Base-by-base conservation (phyloP, 345 rosid genomes). In the Passiflora organensis region DNA sequence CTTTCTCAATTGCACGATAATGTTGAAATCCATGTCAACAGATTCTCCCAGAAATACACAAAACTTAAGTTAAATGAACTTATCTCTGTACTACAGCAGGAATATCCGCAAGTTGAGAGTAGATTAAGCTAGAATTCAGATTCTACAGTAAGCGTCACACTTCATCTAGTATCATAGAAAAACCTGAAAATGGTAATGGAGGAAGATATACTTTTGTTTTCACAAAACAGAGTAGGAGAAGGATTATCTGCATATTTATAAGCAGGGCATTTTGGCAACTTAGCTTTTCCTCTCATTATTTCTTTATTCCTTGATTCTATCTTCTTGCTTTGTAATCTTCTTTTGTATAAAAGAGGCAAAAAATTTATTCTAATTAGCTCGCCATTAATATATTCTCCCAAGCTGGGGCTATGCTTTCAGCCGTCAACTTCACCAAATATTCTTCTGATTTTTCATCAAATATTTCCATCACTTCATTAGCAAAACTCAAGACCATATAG, bases 391-490 rank as follows among this genome's bases (percentile, higher is more conserved):
- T n/a, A n/a, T 47, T 54, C 23, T 24, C 6, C 28, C 13, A 5
- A 50, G 32, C 42, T 22, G 68, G 37, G 28, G 51, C 18, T 41
- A 25, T 49, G 2, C 21, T 51, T 52, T 13, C 22, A 25, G 58
- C 44, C 23, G 32, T 14, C 53, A 43, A 48, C 50, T 43, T 52
- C 62, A 55, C 17, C 53, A 70, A 49, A 58, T 41, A 58, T 62
- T 46, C 51, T 28, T 17, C 37, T 21, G 24, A 23, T 34, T 36
- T 16, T 5, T 20, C 11, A 18, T 21, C 34, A 15, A 48, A 17
- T 6, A 36, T 34, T 28, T 12, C 32, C 13, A 48, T 23, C 2
- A 23, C 45, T 47, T 17, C 12, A 28, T 5, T 45, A 18, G 23
- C 36, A 48, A 15, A 21, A 5, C 21, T 17, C 46, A 37, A n/a